These are phyloP conservation scores for Fusarium coffeatum DNA, from an alignment of 2,329 filamentous ascomycete species.

Conservation along the genomic window DNA sequence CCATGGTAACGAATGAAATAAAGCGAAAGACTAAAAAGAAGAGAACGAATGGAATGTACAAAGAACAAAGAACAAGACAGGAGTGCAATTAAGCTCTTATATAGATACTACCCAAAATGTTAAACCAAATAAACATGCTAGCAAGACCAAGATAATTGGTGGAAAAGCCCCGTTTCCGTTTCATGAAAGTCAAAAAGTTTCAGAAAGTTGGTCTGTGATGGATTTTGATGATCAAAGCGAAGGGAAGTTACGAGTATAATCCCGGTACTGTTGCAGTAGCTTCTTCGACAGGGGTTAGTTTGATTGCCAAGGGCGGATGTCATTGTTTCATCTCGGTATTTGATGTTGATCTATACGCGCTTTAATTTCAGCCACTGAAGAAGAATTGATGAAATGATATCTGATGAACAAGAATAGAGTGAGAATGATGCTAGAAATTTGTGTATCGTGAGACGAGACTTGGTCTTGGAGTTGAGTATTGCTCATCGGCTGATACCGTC, in stretches of 20 bases:
- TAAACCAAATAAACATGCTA: not conserved
- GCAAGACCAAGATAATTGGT: constrained; percentile 5
- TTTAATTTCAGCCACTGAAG: not conserved
- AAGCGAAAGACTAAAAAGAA: not conserved
- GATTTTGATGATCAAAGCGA: not conserved
- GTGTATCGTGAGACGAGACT: no score
- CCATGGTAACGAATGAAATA: constrained; percentile 22
- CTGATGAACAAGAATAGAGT: no score
- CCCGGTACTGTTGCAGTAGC: not conserved
- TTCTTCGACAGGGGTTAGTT: constrained; percentile 3
- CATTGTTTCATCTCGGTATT: constrained; percentile 10
- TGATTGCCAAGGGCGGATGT: constrained; percentile 13
- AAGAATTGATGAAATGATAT: not conserved
- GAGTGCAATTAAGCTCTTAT: not conserved
- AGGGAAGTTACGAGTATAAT: not conserved
- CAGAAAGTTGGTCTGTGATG: not conserved
- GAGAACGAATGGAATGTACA: not conserved
- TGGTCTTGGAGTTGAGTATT: not conserved
- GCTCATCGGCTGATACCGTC: constrained; percentile 4
- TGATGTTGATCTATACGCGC: not conserved
- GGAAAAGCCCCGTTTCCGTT: constrained; percentile 19
- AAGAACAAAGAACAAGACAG: not conserved
- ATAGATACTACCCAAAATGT: not conserved
- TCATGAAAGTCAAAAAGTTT: constrained; percentile 18
- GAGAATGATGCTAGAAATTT: not conserved